Percentiles rank a stretch among this genome's conserved stretches.
phyloP scores from a whole-genome alignment of 331 rosid genomes.

The Prunus yedoensis region DNA sequence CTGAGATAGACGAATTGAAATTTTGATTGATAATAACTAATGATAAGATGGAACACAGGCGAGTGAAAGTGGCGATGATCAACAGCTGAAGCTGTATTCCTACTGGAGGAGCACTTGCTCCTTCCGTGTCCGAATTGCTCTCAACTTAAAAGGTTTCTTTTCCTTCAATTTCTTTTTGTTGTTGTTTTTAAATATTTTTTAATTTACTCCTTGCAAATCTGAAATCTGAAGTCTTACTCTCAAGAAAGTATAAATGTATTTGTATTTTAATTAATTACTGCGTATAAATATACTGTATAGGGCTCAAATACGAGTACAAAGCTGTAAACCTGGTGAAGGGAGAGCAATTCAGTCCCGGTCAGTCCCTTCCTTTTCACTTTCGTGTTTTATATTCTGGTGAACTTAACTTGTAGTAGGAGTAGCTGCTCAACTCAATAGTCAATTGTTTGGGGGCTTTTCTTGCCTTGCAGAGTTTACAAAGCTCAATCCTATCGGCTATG shows the following conservation, averaged over 20 bases:
- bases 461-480: conserved; percentile 46
- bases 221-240: too few relatives aligned
- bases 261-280: background rate
- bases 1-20: too few relatives aligned
- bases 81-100: conserved; percentile 55
- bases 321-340: conserved; percentile 57
- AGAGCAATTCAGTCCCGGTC: conserved; percentile 67
- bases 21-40: background rate
- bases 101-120: conserved; percentile 73
- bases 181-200: too few relatives aligned
- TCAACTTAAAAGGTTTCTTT: conserved; percentile 62
- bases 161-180: background rate
- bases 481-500: conserved; percentile 71
- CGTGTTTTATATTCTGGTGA: too few relatives aligned
- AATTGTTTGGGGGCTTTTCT: background rate
- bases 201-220: too few relatives aligned
- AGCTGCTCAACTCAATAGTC: background rate
- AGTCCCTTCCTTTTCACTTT: background rate
- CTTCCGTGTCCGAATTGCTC: conserved; percentile 70
- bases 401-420: background rate
- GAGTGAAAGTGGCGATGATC: background rate
- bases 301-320: conserved; percentile 55
- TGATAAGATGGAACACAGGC: background rate
- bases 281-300: conserved; percentile 24
- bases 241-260: too few relatives aligned